Conservation (phyloP, 2,329 filamentous ascomycete species). For the Diaporthe velutina region DNA sequence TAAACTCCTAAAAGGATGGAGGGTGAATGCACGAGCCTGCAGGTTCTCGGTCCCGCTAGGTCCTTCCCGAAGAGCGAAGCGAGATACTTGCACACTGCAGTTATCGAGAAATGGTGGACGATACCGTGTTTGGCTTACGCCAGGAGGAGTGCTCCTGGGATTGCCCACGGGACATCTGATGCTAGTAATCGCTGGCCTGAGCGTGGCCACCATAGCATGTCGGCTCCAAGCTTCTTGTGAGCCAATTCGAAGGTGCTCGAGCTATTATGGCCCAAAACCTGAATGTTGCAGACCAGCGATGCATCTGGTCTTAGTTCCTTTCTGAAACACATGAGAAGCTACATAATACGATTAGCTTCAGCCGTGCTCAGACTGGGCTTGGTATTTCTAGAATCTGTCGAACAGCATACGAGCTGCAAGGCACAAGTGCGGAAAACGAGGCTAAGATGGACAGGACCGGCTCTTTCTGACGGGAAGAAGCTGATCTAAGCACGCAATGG, state of each 20-base stretch:
- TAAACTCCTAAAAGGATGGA: constrained; percentile 9
- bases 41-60: constrained; percentile 29
- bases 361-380: constrained; percentile 11
- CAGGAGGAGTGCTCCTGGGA: not conserved
- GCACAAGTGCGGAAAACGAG: constrained; percentile 33
- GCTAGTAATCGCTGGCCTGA: not conserved
- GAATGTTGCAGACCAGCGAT: constrained; percentile 10
- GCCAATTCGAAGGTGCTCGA: not conserved
- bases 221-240: not conserved
- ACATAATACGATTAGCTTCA: constrained; percentile 18
- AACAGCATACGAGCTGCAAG: constrained; percentile 41
- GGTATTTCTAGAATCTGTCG: constrained; percentile 29
- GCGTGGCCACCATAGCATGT: not conserved
- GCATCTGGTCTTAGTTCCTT: constrained; percentile 1
- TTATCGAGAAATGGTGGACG: not conserved
- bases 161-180: not conserved
- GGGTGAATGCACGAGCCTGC: constrained; percentile 31
- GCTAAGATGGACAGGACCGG: not conserved
- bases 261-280: not conserved
- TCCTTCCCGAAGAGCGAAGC: constrained; percentile 27
- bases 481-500: constrained; percentile 28
- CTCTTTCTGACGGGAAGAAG: constrained; percentile 15
- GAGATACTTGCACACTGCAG: too few relatives aligned
- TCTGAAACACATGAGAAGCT: constrained; percentile 24
- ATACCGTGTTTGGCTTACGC: not conserved